Conservation (phyloP, 2,329 filamentous ascomycete species). For the Fonsecaea pugnacius region DNA sequence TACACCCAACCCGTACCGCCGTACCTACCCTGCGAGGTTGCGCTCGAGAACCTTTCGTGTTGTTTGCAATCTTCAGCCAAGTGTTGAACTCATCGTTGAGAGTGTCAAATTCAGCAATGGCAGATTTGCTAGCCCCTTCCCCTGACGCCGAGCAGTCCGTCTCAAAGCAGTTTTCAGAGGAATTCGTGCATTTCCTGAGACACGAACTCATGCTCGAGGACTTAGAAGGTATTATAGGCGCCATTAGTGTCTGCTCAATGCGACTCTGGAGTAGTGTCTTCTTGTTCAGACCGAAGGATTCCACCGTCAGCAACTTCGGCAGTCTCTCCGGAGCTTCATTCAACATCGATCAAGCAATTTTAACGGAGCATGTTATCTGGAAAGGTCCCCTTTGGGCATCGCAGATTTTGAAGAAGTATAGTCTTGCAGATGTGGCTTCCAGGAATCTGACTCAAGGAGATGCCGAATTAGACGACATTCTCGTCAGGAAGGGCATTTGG, state of each 20-base stretch:
- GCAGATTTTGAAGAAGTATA: constrained; percentile 7
- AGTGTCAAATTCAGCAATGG: constrained; percentile 2
- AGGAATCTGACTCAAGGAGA: neutral
- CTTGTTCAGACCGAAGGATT: constrained; percentile 25
- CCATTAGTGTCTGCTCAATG: constrained; percentile 22
- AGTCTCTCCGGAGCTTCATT: constrained; percentile 23
- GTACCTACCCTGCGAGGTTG: neutral
- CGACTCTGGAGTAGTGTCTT: constrained; percentile 25
- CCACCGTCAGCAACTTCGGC: constrained; percentile 21
- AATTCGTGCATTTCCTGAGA: constrained; percentile 18
- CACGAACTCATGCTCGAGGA: constrained; percentile 20
- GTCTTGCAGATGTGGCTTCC: neutral
- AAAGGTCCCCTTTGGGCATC: constrained; percentile 26
- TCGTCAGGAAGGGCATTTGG: constrained; percentile 25
- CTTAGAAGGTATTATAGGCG: constrained; percentile 22
- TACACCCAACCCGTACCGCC: neutral
- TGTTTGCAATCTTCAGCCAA: constrained; percentile 22
- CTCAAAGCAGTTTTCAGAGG: constrained; percentile 16
- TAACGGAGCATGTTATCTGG: constrained; percentile 29
- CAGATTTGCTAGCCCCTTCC: constrained; percentile 16
- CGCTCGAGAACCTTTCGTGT: constrained; percentile 19
- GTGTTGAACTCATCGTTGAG: constrained; percentile 18
- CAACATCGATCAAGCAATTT: constrained; percentile 25
- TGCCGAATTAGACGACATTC: neutral
- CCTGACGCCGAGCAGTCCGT: constrained; percentile 2